phyloP scores from a whole-genome alignment of 2,329 filamentous ascomycete species.

The Hypoxylon sp. region DNA sequence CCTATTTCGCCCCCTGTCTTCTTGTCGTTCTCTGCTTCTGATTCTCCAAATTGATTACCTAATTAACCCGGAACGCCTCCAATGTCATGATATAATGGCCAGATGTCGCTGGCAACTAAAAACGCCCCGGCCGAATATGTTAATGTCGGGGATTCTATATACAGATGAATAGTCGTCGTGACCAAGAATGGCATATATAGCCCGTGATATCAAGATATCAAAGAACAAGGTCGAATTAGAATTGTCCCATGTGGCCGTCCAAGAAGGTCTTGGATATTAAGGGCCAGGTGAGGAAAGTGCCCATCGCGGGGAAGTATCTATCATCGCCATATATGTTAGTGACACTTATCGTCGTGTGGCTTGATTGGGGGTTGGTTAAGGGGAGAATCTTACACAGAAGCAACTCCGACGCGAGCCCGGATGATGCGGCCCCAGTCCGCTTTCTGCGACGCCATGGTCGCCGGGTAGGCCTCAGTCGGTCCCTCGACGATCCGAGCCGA shows the following conservation, averaged over 20 bases:
- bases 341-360: neutral
- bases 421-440: slow-evolving; percentile 58
- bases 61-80: slow-evolving; percentile 34
- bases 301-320: slow-evolving; percentile 57
- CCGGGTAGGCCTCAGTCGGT: slow-evolving; percentile 32
- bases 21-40: slow-evolving; percentile 2
- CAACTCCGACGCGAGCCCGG: slow-evolving; percentile 52
- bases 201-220: slow-evolving; percentile 4
- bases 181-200: slow-evolving; percentile 16
- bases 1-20: neutral
- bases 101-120: slow-evolving; percentile 24
- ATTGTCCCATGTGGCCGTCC: slow-evolving; percentile 50
- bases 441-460: slow-evolving; percentile 22
- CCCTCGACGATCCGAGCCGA: slow-evolving; percentile 39
- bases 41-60: slow-evolving; percentile 30
- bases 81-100: slow-evolving; percentile 32
- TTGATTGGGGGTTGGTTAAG: slow-evolving; percentile 1
- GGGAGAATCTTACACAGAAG: slow-evolving; percentile 55
- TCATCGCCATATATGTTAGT: slow-evolving; percentile 13
- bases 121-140: slow-evolving; percentile 26
- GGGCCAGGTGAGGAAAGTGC: slow-evolving; percentile 59
- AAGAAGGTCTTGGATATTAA: slow-evolving; percentile 43
- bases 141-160: slow-evolving; percentile 25
- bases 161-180: slow-evolving; percentile 27
- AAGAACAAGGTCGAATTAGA: slow-evolving; percentile 22